Base-by-base conservation (phyloP, 768 basidiomycete genomes). In the Hortiboletus flavorubellus region DNA sequence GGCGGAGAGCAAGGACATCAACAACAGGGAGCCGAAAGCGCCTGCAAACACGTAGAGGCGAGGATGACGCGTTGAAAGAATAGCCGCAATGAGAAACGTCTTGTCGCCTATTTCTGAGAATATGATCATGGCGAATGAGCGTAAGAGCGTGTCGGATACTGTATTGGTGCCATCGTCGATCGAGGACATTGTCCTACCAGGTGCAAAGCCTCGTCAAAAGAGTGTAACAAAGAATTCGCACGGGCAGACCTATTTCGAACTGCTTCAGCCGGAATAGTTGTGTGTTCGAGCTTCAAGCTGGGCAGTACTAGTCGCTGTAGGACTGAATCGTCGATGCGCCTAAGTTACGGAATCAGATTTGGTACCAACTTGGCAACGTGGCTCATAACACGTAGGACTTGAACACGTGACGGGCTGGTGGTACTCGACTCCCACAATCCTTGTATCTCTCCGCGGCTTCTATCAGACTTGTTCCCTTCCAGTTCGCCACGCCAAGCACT, bases 91-190 rank as follows among this genome's bases (percentile, higher is more conserved):
- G 60, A 89, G 76, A 66, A 89, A 89, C 0, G 96, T 98, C 71
- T 98, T 97, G 84, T 98, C 96, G 23, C 96, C 96, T 41, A 95
- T 88, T 77, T 94, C 92, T 3, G 91, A 93, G 68, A 89, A 78
- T 34, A 98, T 87, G 64, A 97, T 98, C 86, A 96, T 93, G 58
- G 80, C 71, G 75, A 94, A 93, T 6, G 92, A 83, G 65, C 93
- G 88, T 6, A 81, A 55, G 57, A 95, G 81, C 10, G 85, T 89
- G 59, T 86, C 18, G 31, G 45, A 43, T 42, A 21, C 16, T 16
- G 56, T 39, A 29, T 41, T n/a, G 12, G 61, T 35, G 44, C 29
- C 65, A 59, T 59, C 55, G 34, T 61, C 49, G 8, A 31, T 38
- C 23, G 55, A 34, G 21, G 59, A 61, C 67, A 68, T 68, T 18